Percentiles rank a stretch among this genome's conserved stretches.
Conservation (phyloP, 371 early-diverging fungal genomes). For the Blakeslea trispora region DNA sequence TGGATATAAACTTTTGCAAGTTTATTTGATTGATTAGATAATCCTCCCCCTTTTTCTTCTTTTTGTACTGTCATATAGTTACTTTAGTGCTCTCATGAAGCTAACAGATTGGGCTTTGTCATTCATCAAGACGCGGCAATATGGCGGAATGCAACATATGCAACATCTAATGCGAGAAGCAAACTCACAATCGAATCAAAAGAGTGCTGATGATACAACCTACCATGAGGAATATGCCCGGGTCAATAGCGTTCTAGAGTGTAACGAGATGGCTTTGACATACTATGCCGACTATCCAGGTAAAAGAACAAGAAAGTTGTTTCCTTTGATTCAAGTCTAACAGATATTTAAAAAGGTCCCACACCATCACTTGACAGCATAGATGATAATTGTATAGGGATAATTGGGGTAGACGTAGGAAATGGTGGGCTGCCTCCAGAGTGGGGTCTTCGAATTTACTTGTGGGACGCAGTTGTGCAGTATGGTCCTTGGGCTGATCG, state of each 20-base stretch:
- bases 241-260: conserved; percentile 68
- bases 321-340: not conserved
- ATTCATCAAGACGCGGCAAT: conserved; percentile 24
- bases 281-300: conserved; percentile 79
- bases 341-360: conserved; percentile 38
- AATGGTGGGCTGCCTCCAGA: conserved; percentile 71
- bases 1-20: not conserved
- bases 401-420: conserved; percentile 47
- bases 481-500: conserved; percentile 92
- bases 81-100: no score
- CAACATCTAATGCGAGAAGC: conserved; percentile 53
- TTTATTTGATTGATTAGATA: no score
- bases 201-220: conserved; percentile 34
- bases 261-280: conserved; percentile 57
- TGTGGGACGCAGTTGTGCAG: conserved; percentile 63
- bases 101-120: conserved; percentile 22
- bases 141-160: conserved; percentile 50
- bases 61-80: no score
- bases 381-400: conserved; percentile 23
- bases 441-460: conserved; percentile 69
- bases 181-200: conserved; percentile 20
- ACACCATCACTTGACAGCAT: conserved; percentile 39
- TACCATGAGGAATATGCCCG: conserved; percentile 74
- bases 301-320: conserved; percentile 13
- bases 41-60: no score